Evolutionary conservation across 2,329 filamentous ascomycete species (phyloP).

Genomic region (Curvularia lunata): DNA sequence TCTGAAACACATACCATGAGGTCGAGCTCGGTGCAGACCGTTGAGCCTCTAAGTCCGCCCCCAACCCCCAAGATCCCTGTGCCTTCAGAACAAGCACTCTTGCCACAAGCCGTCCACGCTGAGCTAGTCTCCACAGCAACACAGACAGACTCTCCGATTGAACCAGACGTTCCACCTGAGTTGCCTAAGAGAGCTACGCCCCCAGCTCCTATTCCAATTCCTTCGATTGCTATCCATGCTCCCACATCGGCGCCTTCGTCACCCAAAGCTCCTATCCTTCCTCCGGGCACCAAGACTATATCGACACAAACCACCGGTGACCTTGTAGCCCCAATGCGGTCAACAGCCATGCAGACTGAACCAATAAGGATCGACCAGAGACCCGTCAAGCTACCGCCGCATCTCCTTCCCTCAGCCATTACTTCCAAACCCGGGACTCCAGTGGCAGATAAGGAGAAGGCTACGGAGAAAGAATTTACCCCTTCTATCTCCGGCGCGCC

Average conservation of each 20-base stretch:
- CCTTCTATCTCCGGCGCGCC: slow-evolving; percentile 17
- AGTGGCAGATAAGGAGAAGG: slow-evolving; percentile 25
- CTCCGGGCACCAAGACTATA: slow-evolving; percentile 79
- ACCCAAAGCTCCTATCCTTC: slow-evolving; percentile 76
- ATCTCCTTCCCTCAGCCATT: slow-evolving; percentile 80
- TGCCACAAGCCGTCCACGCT: slow-evolving; percentile 41
- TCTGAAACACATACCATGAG: slow-evolving; percentile 59
- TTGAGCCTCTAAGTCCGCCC: slow-evolving; percentile 68
- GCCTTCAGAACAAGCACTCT: slow-evolving; percentile 52
- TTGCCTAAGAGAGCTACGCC: slow-evolving; percentile 35
- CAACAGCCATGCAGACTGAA: slow-evolving; percentile 80
- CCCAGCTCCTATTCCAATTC: slow-evolving; percentile 63
- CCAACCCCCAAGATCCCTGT: slow-evolving; percentile 64
- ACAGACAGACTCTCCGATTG: slow-evolving; percentile 59
- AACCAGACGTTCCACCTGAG: slow-evolving; percentile 38
- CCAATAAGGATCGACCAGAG: slow-evolving; percentile 85
- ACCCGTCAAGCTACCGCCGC: slow-evolving; percentile 73
- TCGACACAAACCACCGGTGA: slow-evolving; percentile 76
- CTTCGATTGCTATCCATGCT: slow-evolving; percentile 89
- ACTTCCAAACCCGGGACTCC: slow-evolving; percentile 58
- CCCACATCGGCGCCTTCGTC: slow-evolving; percentile 81
- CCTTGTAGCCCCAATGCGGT: slow-evolving; percentile 56
- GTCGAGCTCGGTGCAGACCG: slow-evolving; percentile 68
- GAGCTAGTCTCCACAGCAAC: slow-evolving; percentile 65
- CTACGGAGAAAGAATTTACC: slow-evolving; percentile 24